Conservation (phyloP, 257 asterid genomes). For the Solanum etuberosum region DNA sequence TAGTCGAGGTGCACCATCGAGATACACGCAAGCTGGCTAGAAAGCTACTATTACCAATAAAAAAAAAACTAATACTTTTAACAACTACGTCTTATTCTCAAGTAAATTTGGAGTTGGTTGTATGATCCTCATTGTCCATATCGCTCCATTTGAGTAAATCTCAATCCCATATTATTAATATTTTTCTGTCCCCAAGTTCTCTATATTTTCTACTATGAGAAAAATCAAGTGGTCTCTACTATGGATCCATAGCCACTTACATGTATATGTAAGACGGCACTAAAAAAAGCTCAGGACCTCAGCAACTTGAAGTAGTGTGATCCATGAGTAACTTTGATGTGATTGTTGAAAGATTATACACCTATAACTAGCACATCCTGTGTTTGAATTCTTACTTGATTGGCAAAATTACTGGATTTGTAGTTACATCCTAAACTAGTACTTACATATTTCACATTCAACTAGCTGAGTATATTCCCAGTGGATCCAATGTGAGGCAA, state of each 20-base stretch:
- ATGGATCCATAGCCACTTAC: neutral
- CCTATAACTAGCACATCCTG: neutral
- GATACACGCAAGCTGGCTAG: fast-evolving
- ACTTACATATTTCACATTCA: neutral
- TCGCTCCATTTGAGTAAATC: neutral
- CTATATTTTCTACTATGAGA: neutral
- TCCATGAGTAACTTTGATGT: neutral
- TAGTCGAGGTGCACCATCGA: neutral
- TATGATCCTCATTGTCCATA: neutral
- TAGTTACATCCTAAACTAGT: neutral
- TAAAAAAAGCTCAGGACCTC: neutral
- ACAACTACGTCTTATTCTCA: neutral
- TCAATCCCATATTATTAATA: neutral
- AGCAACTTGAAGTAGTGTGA: neutral
- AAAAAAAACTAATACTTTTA: neutral
- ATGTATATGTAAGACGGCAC: neutral
- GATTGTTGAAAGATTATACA: neutral
- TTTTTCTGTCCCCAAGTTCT: neutral
- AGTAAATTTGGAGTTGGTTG: neutral
- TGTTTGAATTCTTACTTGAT: neutral
- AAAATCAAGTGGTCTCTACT: neutral
- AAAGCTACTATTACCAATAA: neutral
- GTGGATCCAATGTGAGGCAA: neutral
- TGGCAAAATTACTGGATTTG: neutral
- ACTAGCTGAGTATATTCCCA: neutral